Base-by-base conservation (phyloP, 306 rosid species). In the Vigna hirtella region DNA sequence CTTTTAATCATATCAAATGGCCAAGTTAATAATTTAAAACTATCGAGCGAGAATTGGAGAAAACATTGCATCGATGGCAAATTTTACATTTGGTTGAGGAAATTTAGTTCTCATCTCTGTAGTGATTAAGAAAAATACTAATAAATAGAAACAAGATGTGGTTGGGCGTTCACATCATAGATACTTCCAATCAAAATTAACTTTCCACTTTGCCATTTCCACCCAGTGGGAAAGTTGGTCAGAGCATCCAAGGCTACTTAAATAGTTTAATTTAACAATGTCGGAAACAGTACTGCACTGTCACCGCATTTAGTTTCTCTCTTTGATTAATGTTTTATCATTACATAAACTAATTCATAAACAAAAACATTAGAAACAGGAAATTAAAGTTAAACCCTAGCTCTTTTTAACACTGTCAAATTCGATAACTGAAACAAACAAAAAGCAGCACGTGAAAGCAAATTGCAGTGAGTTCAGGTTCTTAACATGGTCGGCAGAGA, bases 221-320 rank as follows among this genome's bases (percentile, higher is more conserved):
- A 42, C 55, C 11, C 17, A 66, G 42, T 15, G 24, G 57, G 59
- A 76, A 81, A 76, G 76, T 58, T 77, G 62, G 87, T 85, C 89
- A 87, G 85, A 83, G 90, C 30, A 89, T 86, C 90, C 90, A 83
- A 85, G 17, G 88, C 51, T 43, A 62, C 38, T 83, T 69, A 68
- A 72, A 57, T 36, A 76, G 85, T 83, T 63, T 68, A 64, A 72
- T 20, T 76, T 72, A 65, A 57, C 56, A 7, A 58, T 6, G 56
- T 64, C 45, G 62, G 61, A 28, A 73, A 42, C 70, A 43, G 47
- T 26, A 57, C 9, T 45, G 34, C 11, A 22, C 51, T 30, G 79
- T 49, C 63, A n/a, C 47, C 20, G 36, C 72, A 43, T 43, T 66
- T 11, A 42, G 22, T 34, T 15, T 34, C 24, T 45, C 15, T 22